phyloP scores from a whole-genome alignment of 2,329 filamentous ascomycete species.

The Neobulgaria alba region DNA sequence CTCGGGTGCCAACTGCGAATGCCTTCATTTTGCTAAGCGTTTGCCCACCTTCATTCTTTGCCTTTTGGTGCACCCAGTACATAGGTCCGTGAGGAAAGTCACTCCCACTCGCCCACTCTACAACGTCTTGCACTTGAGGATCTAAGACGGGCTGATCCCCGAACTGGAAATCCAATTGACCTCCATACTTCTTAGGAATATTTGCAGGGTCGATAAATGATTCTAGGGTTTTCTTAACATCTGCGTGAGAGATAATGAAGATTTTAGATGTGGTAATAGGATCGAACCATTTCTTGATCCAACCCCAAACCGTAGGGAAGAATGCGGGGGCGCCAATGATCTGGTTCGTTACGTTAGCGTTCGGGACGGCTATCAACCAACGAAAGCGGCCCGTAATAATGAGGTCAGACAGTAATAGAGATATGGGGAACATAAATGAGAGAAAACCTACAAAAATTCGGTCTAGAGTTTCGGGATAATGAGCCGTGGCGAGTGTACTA shows the following conservation, averaged over 20 bases:
- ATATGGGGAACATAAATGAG: neutral
- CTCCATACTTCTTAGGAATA: conserved; percentile 86
- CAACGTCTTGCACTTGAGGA: conserved; percentile 41
- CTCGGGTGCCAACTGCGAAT: conserved; percentile 41
- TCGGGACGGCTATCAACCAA: too few relatives aligned
- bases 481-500: conserved; percentile 76
- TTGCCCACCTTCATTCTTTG: conserved; percentile 21
- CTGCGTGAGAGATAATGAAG: conserved; percentile 69
- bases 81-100: conserved; percentile 48
- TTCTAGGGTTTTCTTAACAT: conserved; percentile 69
- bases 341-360: conserved; percentile 29
- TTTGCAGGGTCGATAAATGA: conserved; percentile 74
- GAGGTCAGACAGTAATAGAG: too few relatives aligned
- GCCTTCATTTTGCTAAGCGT: conserved; percentile 35
- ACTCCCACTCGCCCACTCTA: conserved; percentile 45
- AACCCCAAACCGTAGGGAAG: conserved; percentile 90
- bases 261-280: conserved; percentile 94
- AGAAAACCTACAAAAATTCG: conserved; percentile 50
- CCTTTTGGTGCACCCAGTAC: conserved; percentile 39
- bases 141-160: conserved; percentile 71
- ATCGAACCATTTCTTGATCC: conserved; percentile 94
- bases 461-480: conserved; percentile 92
- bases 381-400: too few relatives aligned
- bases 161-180: conserved; percentile 74
- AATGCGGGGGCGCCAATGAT: conserved; percentile 86